Conservation (phyloP, 176 grass and related monocot genomes). For the Phragmites australis region DNA sequence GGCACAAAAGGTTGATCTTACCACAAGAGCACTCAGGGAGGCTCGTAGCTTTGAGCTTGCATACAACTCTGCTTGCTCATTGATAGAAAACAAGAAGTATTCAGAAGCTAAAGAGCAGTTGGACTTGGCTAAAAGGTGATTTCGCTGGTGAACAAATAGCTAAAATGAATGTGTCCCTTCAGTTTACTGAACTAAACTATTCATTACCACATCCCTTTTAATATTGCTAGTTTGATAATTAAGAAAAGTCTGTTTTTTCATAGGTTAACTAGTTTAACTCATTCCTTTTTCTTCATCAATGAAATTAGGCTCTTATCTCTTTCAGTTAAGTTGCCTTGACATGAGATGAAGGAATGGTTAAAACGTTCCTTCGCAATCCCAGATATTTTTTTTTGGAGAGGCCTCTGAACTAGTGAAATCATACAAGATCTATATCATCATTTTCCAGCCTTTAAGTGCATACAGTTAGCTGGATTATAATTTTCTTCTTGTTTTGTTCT, state of each 20-base stretch:
- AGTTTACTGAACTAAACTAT: constrained; percentile 11
- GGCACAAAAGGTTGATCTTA: constrained; percentile 64
- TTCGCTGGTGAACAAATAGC: neutral
- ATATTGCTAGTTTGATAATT: neutral
- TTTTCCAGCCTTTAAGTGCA: neutral
- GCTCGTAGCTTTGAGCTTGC: constrained; percentile 83
- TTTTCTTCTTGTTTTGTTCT: constrained; percentile 16
- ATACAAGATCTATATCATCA: neutral
- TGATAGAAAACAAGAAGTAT: constrained; percentile 91
- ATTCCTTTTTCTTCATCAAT: neutral
- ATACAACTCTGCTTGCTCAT: constrained; percentile 90
- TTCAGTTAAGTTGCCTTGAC: neutral
- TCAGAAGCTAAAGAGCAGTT: constrained; percentile 76
- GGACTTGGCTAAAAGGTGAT: constrained; percentile 84
- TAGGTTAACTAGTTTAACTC: neutral
- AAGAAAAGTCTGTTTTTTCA: neutral
- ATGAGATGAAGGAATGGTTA: neutral
- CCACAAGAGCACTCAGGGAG: constrained; percentile 58
- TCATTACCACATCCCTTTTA: neutral
- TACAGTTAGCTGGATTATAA: constrained; percentile 8
- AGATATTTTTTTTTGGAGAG: constrained; percentile 17
- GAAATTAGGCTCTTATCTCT: neutral
- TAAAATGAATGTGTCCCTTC: constrained; percentile 1
- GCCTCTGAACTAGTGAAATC: neutral
- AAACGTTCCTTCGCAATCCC: neutral